Evolutionary conservation across 306 rosid genomes (phyloP).

Genomic region (Trichosanthes cucumerina): DNA sequence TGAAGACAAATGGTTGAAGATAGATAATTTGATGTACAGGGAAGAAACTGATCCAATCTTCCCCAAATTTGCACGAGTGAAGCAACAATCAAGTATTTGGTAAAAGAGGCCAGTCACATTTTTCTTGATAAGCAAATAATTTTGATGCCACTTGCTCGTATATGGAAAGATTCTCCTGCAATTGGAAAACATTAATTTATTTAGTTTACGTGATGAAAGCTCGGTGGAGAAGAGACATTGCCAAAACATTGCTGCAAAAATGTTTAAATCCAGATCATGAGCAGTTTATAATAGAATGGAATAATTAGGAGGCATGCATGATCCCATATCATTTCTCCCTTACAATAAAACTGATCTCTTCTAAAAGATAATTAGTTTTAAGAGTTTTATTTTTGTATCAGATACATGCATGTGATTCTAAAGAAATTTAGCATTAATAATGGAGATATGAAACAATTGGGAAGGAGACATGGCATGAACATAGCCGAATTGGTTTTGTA

Average conservation of each 20-base stretch:
- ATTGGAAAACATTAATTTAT: not conserved
- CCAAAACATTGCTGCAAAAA: constrained; percentile 15
- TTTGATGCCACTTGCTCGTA: not conserved
- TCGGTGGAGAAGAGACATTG: constrained; percentile 22
- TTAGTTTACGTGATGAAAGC: constrained; percentile 9
- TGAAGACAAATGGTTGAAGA: not conserved
- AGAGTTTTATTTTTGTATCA: not conserved
- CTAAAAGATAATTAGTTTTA: not conserved
- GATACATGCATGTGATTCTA: constrained; percentile 2
- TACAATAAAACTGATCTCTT: not conserved
- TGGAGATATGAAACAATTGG: not conserved
- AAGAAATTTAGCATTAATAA: not conserved
- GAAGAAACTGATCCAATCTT: not conserved
- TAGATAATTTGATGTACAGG: not conserved
- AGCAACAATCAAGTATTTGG: not conserved
- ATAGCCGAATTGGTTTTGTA: not conserved
- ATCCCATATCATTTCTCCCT: not conserved
- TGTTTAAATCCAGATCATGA: constrained; percentile 22
- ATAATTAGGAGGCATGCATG: not conserved
- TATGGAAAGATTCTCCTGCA: not conserved
- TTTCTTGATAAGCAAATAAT: not conserved
- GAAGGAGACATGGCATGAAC: constrained; percentile 18
- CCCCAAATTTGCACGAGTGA: not conserved
- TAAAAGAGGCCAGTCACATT: not conserved
- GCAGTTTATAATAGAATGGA: not conserved